These are phyloP conservation scores for Hygrophila difformis DNA, from an alignment of 257 asterid genomes.

Conservation along the genomic window DNA sequence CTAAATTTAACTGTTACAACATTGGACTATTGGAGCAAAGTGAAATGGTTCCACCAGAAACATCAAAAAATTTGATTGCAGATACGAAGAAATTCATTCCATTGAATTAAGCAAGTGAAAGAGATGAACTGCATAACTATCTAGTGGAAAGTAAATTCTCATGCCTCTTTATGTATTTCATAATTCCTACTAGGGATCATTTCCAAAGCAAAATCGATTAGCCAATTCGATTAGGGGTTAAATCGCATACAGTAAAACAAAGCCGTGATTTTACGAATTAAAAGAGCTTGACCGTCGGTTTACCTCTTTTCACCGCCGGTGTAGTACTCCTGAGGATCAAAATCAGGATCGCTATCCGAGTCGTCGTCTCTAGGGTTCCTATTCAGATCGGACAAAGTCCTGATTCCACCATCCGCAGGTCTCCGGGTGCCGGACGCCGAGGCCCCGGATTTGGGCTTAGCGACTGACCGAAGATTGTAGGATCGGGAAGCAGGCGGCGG, in stretches of 20 bases:
- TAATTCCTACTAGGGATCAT: neutral
- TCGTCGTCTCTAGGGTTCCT: constrained; percentile 64
- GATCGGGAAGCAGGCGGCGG: constrained; percentile 35
- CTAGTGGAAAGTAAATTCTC: too few species aligned
- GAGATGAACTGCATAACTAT: too few species aligned
- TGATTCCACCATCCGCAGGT: constrained; percentile 52
- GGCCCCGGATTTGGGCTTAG: constrained; percentile 26
- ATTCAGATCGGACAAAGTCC: constrained; percentile 90
- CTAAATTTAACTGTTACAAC: too few species aligned
- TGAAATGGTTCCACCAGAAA: neutral
- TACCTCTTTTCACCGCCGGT: constrained; percentile 99
- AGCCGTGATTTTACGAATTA: neutral
- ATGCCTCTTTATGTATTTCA: too few species aligned
- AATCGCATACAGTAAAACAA: neutral
- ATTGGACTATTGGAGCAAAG: neutral
- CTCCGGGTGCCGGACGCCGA: constrained; percentile 39
- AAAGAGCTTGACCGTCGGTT: neutral
- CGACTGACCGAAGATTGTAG: constrained; percentile 36
- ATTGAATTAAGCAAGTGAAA: neutral
- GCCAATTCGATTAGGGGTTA: neutral
- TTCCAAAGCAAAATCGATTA: neutral
- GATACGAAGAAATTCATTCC: neutral
- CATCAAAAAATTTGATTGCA: neutral
- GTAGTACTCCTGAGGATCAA: constrained; percentile 75
- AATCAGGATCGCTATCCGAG: constrained; percentile 49